These are phyloP conservation scores for Myxozyma kluyveri DNA, from an alignment of 805 yeast genomes.

Conservation along the genomic window DNA sequence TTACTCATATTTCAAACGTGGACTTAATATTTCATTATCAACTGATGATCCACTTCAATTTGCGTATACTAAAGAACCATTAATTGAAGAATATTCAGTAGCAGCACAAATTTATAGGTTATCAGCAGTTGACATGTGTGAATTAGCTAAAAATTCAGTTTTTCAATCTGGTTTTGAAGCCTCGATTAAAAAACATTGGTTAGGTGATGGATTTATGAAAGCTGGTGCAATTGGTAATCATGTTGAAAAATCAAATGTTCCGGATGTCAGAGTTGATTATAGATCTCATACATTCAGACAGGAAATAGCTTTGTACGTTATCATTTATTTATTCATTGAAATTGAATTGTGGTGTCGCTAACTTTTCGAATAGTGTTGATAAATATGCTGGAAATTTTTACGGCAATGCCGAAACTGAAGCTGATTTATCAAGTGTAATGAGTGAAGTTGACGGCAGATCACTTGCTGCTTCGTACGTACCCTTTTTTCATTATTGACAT, in stretches of 20 bases:
- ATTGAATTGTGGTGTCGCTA: neutral
- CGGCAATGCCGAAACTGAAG: neutral
- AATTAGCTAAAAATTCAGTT: constrained; percentile 89
- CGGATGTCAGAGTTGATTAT: constrained; percentile 79
- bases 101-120: constrained; percentile 97
- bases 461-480: neutral
- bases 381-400: constrained; percentile 6
- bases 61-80: constrained; percentile 93
- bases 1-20: constrained; percentile 84
- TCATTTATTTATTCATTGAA: neutral
- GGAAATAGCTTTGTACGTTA: constrained; percentile 45
- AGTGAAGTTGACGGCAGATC: neutral
- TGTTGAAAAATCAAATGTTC: constrained; percentile 92
- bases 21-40: constrained; percentile 88
- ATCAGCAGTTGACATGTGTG: constrained; percentile 96
- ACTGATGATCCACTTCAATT: constrained; percentile 98
- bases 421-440: neutral
- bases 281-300: constrained; percentile 80
- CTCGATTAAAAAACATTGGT: constrained; percentile 84
- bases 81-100: constrained; percentile 95
- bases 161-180: constrained; percentile 92
- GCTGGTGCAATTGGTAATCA: constrained; percentile 79
- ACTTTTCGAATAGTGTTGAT: constrained; percentile 6
- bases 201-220: constrained; percentile 56
- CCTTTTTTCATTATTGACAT: neutral